Evolutionary conservation across 305 asterid genomes (phyloP), one percentile per base, ranked within the genome.

Genomic region (Salvia sclarea): DNA sequence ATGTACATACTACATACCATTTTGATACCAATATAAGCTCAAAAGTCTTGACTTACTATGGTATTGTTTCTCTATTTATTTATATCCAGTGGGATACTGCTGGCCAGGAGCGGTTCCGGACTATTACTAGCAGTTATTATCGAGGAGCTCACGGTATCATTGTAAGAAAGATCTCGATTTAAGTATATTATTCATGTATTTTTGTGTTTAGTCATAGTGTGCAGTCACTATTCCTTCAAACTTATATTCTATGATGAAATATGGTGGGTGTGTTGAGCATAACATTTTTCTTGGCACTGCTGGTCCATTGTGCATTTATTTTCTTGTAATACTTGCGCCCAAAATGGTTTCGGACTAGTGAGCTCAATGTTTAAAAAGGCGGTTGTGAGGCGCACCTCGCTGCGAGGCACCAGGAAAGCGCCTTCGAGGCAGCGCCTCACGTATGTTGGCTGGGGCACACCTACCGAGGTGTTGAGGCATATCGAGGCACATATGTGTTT

Each of bases 61-160:
- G 45, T 44, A 13, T 61, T 58, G 1, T 70, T 43, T 61, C 18
- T 52, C 10, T 67, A 13, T 85, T 33, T 70, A 28, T 85, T 44
- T 74, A 57, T 72, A 72, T 68, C 55, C 79, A 92, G 98, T 92
- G 98, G 98, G 98, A 92, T 79, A 92, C 98, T 37, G 98, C 98
- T 71, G 98, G 98, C 66, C 98, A 92, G 85, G 98, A 92, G 78
- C 91, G 98, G 49, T 92, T 92, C 75, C 83, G 98, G 77, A 92
- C 98, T 38, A 92, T 92, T 82, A 92, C 98, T 37, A 92, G 98
- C 95, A 92, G 98, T 78, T 92, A 92, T 74, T 92, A 92, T 72
- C 89, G 98, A 54, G 96, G 98, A 80, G 98, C 98, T 64, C 98
- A 92, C 66, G 98, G 98, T 76, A 92, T 92, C 66, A 89, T 89